These are phyloP conservation scores for Volutella citrinella DNA, from an alignment of 2,329 filamentous ascomycete species.

Conservation along the genomic window DNA sequence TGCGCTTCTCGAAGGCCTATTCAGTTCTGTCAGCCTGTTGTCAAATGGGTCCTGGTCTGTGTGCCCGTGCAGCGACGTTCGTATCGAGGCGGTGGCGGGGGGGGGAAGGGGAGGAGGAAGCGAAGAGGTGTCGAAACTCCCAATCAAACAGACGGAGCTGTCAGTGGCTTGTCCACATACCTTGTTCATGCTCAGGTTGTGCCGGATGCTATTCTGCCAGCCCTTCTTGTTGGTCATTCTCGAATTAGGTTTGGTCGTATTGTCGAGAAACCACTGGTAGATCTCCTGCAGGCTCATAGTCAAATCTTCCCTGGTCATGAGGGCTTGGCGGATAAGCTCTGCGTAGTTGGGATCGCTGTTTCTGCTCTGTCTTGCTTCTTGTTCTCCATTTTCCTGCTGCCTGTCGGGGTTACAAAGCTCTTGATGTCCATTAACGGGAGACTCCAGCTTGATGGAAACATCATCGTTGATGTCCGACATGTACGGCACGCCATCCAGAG, in stretches of 20 bases:
- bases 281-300: constrained; percentile 81
- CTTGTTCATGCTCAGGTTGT: constrained; percentile 93
- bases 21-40: constrained; percentile 13
- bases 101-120: constrained; percentile 10
- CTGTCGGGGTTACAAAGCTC: constrained; percentile 6
- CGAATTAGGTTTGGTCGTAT: constrained; percentile 83
- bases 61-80: constrained; percentile 8
- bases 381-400: constrained; percentile 11
- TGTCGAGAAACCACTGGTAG: constrained; percentile 82
- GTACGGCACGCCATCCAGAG: constrained; percentile 13
- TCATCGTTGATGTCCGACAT: too few species aligned
- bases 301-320: constrained; percentile 63
- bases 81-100: too few species aligned
- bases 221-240: constrained; percentile 72
- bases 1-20: constrained; percentile 43
- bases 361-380: too few species aligned
- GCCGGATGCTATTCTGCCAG: constrained; percentile 94
- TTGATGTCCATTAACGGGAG: constrained; percentile 5
- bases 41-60: too few species aligned
- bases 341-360: too few species aligned
- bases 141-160: too few species aligned
- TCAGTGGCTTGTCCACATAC: constrained; percentile 58
- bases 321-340: constrained; percentile 72
- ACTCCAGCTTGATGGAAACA: constrained; percentile 9
- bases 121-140: too few species aligned